These are phyloP conservation scores for Penicillium brasilianum DNA, from an alignment of 2,329 filamentous ascomycete genomes.

Conservation along the genomic window DNA sequence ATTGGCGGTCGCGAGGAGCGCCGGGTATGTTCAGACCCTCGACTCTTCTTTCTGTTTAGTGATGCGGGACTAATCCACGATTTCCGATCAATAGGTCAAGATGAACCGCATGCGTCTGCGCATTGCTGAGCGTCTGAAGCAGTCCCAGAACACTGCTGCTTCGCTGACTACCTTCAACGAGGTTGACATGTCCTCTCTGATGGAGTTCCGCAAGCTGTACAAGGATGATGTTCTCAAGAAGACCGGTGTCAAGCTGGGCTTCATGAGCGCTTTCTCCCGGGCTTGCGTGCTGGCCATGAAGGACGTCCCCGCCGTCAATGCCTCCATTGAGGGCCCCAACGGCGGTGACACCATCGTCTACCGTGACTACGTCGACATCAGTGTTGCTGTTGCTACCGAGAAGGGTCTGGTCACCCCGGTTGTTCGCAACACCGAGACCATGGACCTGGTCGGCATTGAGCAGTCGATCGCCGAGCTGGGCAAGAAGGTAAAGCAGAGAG, in stretches of 20 bases:
- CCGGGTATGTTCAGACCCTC: conserved; percentile 64
- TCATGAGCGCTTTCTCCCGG: conserved; percentile 97
- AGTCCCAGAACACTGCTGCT: conserved; percentile 97
- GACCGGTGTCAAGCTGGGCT: conserved; percentile 96
- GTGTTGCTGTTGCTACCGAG: conserved; percentile 94
- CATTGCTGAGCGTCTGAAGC: conserved; percentile 96
- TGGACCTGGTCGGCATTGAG: conserved; percentile 90
- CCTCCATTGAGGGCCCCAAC: conserved; percentile 93
- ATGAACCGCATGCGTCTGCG: conserved; percentile 99
- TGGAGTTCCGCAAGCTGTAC: conserved; percentile 96
- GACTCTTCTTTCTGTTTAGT: background rate
- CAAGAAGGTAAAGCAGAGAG: conserved; percentile 72
- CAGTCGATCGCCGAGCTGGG: conserved; percentile 89
- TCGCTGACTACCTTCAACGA: conserved; percentile 99
- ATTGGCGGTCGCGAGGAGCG: conserved; percentile 83
- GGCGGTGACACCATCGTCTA: conserved; percentile 98
- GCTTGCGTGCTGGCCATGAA: conserved; percentile 91
- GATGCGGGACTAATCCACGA: conserved; percentile 1
- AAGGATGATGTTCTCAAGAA: conserved; percentile 97
- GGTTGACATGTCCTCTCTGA: conserved; percentile 96
- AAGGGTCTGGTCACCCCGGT: conserved; percentile 97
- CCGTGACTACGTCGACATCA: conserved; percentile 96
- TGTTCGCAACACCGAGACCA: conserved; percentile 85
- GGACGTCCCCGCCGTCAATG: conserved; percentile 92
- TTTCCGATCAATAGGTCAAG: conserved; percentile 70